phyloP scores from a whole-genome alignment of 2,329 filamentous ascomycete species.

The Monascus ruber region DNA sequence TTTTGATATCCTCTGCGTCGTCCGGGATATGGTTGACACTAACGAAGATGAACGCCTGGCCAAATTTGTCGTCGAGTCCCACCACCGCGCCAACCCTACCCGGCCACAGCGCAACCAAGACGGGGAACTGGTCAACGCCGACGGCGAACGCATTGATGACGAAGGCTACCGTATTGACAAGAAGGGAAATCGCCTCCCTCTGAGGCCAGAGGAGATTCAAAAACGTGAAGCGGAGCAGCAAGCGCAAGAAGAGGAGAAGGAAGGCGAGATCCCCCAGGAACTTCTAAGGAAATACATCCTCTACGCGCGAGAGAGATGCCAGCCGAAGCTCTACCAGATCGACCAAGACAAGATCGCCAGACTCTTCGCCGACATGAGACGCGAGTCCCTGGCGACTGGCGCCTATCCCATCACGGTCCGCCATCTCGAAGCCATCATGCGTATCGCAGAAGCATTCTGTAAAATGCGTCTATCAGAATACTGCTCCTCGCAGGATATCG shows the following conservation, averaged over 20 bases:
- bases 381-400: conserved; percentile 83
- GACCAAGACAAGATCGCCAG: conserved; percentile 94
- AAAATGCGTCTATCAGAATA: conserved; percentile 98
- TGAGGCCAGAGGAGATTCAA: conserved; percentile 35
- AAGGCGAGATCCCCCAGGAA: conserved; percentile 76
- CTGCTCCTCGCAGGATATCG: conserved; percentile 79
- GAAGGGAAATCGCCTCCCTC: conserved; percentile 24
- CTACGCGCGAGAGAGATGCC: conserved; percentile 80
- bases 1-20: conserved; percentile 95
- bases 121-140: conserved; percentile 32
- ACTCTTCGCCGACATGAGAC: conserved; percentile 89
- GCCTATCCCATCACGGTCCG: conserved; percentile 97
- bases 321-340: conserved; percentile 90
- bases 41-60: conserved; percentile 85
- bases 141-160: conserved; percentile 48
- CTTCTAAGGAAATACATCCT: conserved; percentile 92
- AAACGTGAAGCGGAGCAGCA: conserved; percentile 29
- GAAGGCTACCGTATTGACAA: conserved; percentile 44
- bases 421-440: conserved; percentile 95
- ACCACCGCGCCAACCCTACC: conserved; percentile 74
- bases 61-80: conserved; percentile 87
- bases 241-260: conserved; percentile 40
- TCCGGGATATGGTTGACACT: conserved; percentile 89
- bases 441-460: conserved; percentile 86
- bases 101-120: conserved; percentile 39